Evolutionary conservation across 352 stramenopile species (phyloP).

Genomic region (Phytophthora brassicae): DNA sequence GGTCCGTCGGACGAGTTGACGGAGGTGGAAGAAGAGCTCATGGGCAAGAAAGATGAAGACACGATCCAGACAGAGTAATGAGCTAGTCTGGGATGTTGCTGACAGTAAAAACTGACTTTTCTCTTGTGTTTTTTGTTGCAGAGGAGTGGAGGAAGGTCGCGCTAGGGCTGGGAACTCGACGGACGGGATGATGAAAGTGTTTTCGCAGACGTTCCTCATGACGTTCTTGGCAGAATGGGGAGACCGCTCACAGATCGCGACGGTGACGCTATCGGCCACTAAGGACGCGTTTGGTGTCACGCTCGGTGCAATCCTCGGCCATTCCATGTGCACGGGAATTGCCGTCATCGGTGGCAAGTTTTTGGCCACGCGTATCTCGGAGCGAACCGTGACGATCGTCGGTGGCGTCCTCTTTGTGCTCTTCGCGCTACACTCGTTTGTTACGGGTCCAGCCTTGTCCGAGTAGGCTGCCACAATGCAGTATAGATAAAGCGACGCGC

Average conservation of each 20-base stretch:
- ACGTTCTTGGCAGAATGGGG: conserved; percentile 99
- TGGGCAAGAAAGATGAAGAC: conserved; percentile 80
- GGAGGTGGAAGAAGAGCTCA: conserved; percentile 84
- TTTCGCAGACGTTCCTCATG: conserved; percentile 95
- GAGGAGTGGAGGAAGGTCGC: conserved; percentile 32
- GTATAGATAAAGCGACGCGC: conserved; percentile 31
- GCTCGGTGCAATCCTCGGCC: conserved; percentile 95
- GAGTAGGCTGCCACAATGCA: conserved; percentile 25
- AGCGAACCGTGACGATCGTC: conserved; percentile 96
- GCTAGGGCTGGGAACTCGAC: conserved; percentile 25
- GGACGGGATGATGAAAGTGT: conserved; percentile 86
- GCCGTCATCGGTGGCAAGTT: conserved; percentile 97
- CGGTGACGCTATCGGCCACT: conserved; percentile 96
- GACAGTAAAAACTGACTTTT: not conserved
- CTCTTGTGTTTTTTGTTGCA: conserved; percentile 12
- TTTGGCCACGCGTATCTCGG: conserved; percentile 96
- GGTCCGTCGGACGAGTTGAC: conserved; percentile 79
- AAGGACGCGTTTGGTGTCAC: conserved; percentile 96
- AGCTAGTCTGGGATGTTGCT: not conserved
- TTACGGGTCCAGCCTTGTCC: conserved; percentile 65
- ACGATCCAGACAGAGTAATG: conserved; percentile 48
- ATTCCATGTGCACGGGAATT: conserved; percentile 98
- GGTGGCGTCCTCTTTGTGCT: conserved; percentile 96
- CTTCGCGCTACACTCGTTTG: conserved; percentile 96
- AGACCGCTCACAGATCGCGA: conserved; percentile 99